These are phyloP conservation scores for Nigrograna mackinnonii DNA, from an alignment of 2,329 filamentous ascomycete species.

Conservation along the genomic window DNA sequence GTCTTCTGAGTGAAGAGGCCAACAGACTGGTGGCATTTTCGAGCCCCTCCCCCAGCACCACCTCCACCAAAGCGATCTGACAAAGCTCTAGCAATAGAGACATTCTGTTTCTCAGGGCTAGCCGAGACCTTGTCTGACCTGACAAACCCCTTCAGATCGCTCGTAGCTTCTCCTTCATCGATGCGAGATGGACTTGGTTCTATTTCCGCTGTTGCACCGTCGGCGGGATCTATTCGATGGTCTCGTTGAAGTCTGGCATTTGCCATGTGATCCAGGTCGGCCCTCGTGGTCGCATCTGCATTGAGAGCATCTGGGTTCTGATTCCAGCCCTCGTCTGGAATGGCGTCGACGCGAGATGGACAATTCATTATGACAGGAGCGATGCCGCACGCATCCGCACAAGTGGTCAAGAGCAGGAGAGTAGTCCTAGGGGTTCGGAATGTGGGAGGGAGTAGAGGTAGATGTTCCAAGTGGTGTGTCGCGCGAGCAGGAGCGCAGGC, in stretches of 20 bases:
- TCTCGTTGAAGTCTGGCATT: constrained; percentile 59
- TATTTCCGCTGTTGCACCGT: constrained; percentile 10
- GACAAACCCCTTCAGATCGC: constrained; percentile 8
- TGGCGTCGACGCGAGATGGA: constrained; percentile 62
- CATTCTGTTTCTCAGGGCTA: constrained; percentile 1
- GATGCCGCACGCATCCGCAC: too few relatives aligned
- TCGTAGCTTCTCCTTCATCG: constrained; percentile 7
- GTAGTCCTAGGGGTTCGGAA: too few relatives aligned
- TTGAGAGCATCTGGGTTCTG: constrained; percentile 63
- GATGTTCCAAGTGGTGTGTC: too few relatives aligned
- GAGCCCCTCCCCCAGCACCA: constrained; percentile 1
- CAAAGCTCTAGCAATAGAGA: constrained; percentile 3
- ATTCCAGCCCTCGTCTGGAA: constrained; percentile 59
- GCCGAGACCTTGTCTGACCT: constrained; percentile 5
- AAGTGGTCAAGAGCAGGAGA: too few relatives aligned
- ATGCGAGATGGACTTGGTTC: constrained; percentile 9
- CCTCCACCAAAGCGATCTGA: constrained; percentile 3
- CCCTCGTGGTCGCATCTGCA: constrained; percentile 64
- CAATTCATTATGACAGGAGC: constrained; percentile 62
- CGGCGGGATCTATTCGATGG: constrained; percentile 25
- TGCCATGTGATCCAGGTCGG: constrained; percentile 64
- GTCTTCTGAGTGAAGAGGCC: constrained; percentile 5
- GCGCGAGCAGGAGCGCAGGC: too few relatives aligned
- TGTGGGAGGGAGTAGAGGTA: too few relatives aligned
- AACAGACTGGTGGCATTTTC: constrained; percentile 1